Evolutionary conservation across 2,329 filamentous ascomycete species (phyloP).

Genomic region (Botrytis hyacinthi): DNA sequence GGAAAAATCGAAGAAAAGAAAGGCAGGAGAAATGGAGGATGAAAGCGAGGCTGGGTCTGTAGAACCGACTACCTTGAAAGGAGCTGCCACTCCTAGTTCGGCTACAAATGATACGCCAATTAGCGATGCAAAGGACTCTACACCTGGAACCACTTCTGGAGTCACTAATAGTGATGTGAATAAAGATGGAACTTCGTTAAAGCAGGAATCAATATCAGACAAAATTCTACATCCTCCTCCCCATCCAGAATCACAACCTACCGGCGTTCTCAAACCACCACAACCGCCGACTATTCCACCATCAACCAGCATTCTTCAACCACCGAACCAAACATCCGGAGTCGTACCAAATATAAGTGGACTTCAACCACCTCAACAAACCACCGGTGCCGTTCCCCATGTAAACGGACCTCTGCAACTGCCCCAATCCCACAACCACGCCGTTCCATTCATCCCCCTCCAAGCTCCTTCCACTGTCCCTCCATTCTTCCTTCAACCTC

Average conservation of each 20-base stretch:
- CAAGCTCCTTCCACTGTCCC: conserved; percentile 16
- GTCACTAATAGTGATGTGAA: not conserved
- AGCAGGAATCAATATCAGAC: conserved; percentile 8
- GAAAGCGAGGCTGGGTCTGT: conserved; percentile 22
- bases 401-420: conserved; percentile 17
- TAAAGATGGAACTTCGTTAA: conserved; percentile 3
- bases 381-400: conserved; percentile 20
- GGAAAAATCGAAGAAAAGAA: conserved; percentile 54
- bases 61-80: conserved; percentile 12
- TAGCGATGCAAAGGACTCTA: not conserved
- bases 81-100: not conserved
- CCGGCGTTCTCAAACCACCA: conserved; percentile 21
- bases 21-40: conserved; percentile 50
- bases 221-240: conserved; percentile 16
- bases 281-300: conserved; percentile 3
- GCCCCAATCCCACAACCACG: conserved; percentile 20
- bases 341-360: conserved; percentile 21
- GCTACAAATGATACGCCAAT: not conserved
- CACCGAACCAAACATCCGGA: conserved; percentile 20
- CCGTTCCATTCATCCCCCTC: conserved; percentile 12
- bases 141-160: not conserved
- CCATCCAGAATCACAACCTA: conserved; percentile 25
- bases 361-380: conserved; percentile 19
- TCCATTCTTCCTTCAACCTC: conserved; percentile 25
- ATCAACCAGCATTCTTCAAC: conserved; percentile 16